A percentile compares a stretch with the other conserved stretches of the same genome.
These are phyloP conservation scores for Collybia nuda DNA, from an alignment of 768 basidiomycete genomes.

Conservation along the genomic window DNA sequence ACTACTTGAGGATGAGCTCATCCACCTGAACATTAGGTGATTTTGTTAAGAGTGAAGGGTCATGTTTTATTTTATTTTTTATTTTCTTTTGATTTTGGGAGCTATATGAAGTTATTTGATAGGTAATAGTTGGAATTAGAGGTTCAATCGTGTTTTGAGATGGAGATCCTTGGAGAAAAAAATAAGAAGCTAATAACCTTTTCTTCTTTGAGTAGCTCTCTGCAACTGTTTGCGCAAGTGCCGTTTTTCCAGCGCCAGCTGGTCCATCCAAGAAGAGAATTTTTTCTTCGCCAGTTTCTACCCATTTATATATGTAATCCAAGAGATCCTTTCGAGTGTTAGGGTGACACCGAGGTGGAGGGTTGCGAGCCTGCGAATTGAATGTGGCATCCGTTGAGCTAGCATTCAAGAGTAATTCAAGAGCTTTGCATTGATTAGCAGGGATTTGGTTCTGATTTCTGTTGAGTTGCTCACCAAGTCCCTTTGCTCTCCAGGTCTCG, in stretches of 20 bases:
- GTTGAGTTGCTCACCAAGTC: too few species aligned
- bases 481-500: too few species aligned
- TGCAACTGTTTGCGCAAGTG: constrained; percentile 20
- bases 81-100: neutral
- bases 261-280: constrained; percentile 9
- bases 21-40: neutral
- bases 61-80: neutral
- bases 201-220: constrained; percentile 15
- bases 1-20: neutral
- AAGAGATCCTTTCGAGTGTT: too few species aligned
- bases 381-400: too few species aligned
- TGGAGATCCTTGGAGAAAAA: constrained; percentile 28
- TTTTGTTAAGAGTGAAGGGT: constrained; percentile 1
- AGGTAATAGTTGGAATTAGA: constrained; percentile 28
- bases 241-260: constrained; percentile 24
- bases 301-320: too few species aligned
- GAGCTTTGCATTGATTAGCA: too few species aligned
- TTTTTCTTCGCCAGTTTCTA: too few species aligned
- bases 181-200: constrained; percentile 28
- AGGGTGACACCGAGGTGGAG: too few species aligned
- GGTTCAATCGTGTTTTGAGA: constrained; percentile 20
- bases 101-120: constrained; percentile 18
- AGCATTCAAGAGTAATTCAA: too few species aligned
- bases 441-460: too few species aligned
- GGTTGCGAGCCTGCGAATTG: too few species aligned